Conservation (phyloP, 495 filamentous ascomycete species). For the Bathelium albidoporum region DNA sequence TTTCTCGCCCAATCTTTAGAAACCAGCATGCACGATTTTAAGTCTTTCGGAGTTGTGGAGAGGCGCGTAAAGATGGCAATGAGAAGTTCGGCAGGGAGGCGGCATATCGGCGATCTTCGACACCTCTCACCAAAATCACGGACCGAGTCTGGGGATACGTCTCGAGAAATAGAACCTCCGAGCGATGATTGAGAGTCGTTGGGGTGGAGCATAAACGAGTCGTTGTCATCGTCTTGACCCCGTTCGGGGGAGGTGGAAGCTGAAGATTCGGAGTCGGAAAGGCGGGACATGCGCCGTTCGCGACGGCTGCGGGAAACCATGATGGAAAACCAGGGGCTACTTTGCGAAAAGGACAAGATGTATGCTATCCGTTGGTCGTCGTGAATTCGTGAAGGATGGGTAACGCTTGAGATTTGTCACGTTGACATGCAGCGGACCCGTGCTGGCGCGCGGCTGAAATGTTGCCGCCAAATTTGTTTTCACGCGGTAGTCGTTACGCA, state of each 20-base stretch:
- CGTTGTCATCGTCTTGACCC: constrained; percentile 68
- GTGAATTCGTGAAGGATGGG: neutral
- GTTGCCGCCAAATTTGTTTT: neutral
- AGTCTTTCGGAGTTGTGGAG: constrained; percentile 52
- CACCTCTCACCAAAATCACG: constrained; percentile 52
- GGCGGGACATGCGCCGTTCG: constrained; percentile 20
- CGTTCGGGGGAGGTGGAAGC: constrained; percentile 78
- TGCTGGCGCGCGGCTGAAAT: neutral
- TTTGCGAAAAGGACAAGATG: too few relatives aligned
- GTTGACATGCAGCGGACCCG: neutral
- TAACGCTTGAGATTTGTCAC: neutral
- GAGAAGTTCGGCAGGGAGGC: constrained; percentile 85
- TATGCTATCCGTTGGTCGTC: neutral
- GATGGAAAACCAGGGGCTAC: neutral
- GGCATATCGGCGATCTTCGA: constrained; percentile 59
- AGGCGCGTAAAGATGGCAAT: constrained; percentile 88
- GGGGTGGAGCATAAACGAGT: constrained; percentile 72
- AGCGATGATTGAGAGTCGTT: constrained; percentile 91
- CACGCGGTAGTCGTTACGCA: neutral
- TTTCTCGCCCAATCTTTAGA: constrained; percentile 89
- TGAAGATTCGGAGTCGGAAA: constrained; percentile 46
- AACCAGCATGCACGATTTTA: constrained; percentile 82
- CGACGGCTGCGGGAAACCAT: constrained; percentile 23
- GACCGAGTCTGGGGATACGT: constrained; percentile 21
- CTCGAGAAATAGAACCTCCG: constrained; percentile 31